Percentiles rank a stretch among this genome's conserved stretches.
Evolutionary conservation across 371 early-diverging fungal genomes (phyloP).

Genomic region (Racocetra persica): DNA sequence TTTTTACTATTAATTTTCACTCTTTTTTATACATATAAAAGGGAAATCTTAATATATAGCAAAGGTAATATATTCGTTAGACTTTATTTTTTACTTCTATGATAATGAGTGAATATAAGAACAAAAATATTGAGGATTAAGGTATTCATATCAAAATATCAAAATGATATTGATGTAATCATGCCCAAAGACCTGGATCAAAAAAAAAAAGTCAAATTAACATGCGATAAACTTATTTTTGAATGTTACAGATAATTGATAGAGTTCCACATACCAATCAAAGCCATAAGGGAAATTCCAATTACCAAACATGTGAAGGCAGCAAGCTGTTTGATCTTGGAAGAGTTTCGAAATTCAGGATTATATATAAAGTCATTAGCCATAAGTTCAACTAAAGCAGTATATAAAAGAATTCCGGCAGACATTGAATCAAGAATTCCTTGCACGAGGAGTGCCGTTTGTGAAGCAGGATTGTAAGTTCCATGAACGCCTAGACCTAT

Average conservation of each 20-base stretch:
- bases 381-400: conserved; percentile 76
- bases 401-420: conserved; percentile 84
- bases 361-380: conserved; percentile 72
- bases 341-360: conserved; percentile 58
- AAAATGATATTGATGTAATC: too few species aligned
- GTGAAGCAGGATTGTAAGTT: conserved; percentile 63
- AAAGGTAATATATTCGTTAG: too few species aligned
- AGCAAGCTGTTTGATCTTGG: conserved; percentile 51
- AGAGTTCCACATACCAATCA: conserved; percentile 83
- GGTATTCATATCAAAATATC: too few species aligned
- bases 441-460: conserved; percentile 64
- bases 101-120: too few species aligned
- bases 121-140: too few species aligned
- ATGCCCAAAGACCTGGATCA: too few species aligned
- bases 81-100: too few species aligned
- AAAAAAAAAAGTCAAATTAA: too few species aligned
- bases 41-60: too few species aligned
- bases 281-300: conserved; percentile 78
- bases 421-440: conserved; percentile 81
- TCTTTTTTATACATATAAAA: too few species aligned
- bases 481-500: conserved; percentile 76
- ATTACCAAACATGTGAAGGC: conserved; percentile 65
- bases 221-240: too few species aligned
- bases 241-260: conserved; percentile 38
- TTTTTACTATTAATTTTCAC: too few species aligned